phyloP scores from a whole-genome alignment of 257 asterid species.

The Sherardia arvensis region DNA sequence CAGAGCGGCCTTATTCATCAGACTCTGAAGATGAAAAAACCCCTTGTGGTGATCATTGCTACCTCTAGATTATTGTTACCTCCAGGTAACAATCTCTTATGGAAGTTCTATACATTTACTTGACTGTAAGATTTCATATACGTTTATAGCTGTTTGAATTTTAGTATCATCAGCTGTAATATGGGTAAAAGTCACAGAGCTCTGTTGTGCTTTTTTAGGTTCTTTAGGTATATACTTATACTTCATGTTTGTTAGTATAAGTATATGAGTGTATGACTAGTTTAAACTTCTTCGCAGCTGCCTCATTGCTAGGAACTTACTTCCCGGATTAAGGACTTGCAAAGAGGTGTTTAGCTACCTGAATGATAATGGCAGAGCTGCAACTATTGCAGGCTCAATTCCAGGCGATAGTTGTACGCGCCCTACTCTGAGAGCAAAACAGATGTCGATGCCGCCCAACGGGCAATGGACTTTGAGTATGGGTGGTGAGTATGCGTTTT shows the following conservation, averaged over 20 bases:
- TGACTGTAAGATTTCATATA: background rate
- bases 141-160: background rate
- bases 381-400: constrained; percentile 29
- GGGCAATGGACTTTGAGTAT: background rate
- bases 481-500: background rate
- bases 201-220: background rate
- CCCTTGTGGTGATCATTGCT: constrained; percentile 82
- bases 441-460: background rate
- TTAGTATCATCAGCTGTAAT: background rate
- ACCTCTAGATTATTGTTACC: no score
- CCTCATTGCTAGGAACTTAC: no score
- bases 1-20: constrained; percentile 53
- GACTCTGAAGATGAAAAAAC: constrained; percentile 58
- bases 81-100: constrained; percentile 41
- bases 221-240: no score
- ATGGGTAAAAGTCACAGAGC: background rate
- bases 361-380: constrained; percentile 52
- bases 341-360: constrained; percentile 66
- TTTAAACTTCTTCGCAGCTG: constrained; percentile 13
- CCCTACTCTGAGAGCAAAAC: background rate
- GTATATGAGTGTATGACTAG: background rate
- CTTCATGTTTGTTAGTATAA: background rate
- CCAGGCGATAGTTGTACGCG: constrained; percentile 27
- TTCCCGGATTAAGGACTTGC: constrained; percentile 88
- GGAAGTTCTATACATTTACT: background rate